Conservation (phyloP, 768 basidiomycete genomes). For the Termitomyces sp. region DNA sequence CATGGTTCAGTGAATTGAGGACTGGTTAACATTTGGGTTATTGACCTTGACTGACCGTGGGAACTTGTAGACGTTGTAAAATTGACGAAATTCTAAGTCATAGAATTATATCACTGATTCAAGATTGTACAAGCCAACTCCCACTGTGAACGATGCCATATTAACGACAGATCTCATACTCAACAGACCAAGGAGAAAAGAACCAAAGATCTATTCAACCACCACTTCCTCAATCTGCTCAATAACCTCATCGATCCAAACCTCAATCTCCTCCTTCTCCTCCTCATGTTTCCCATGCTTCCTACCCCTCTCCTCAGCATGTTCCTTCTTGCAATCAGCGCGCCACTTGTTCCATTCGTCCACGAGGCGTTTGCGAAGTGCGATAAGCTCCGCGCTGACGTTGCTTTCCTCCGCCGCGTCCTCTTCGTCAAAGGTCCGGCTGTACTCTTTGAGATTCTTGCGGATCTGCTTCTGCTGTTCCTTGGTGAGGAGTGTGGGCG, state of each 20-base stretch:
- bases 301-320: constrained; percentile 8
- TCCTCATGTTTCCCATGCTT: constrained; percentile 20
- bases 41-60: constrained; percentile 6
- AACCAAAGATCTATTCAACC: background rate
- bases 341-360: constrained; percentile 99
- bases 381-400: constrained; percentile 90
- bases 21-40: background rate
- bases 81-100: background rate
- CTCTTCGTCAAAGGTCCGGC: constrained; percentile 90
- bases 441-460: constrained; percentile 88
- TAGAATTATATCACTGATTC: background rate
- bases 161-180: background rate
- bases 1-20: background rate
- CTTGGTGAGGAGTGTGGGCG: constrained; percentile 77
- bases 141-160: background rate
- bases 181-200: background rate
- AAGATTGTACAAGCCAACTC: background rate
- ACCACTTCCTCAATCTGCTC: constrained; percentile 83
- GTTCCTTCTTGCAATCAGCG: constrained; percentile 39
- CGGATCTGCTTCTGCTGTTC: constrained; percentile 85
- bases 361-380: constrained; percentile 83
- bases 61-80: background rate
- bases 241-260: constrained; percentile 90
- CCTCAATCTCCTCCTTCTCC: constrained; percentile 86
- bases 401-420: constrained; percentile 94